Evolutionary conservation across 2,329 filamentous ascomycete genomes (phyloP), one percentile per base, ranked within the genome.

Genomic region (Cercospora sojina): DNA sequence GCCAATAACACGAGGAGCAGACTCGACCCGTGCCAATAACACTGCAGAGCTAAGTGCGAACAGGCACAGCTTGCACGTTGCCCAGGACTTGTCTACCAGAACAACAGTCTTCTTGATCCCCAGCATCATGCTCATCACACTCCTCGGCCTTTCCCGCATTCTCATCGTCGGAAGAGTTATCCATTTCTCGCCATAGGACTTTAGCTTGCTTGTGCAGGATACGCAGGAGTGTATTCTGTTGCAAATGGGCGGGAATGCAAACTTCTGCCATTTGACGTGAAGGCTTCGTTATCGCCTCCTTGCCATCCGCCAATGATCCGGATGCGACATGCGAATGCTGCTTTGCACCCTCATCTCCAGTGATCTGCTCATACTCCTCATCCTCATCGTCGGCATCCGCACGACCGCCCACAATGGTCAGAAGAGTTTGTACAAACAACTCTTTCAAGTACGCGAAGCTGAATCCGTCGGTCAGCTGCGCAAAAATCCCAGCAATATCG

Each of bases 391-490:
- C 70, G 13, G 62, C 49, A 7, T 72, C 70, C 8, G 64, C 69
- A n/a, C 69, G 56, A 20, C 72, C 71, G 27, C 71, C 70, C 13
- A 73, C 74, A 61, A 90, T 85, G 2, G 84, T 83, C 27, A 90
- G 78, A 57, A 90, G 74, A 1, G 86, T 83, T 1, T 87, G 86
- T 1, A 90, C 86, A 71, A 90, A 90, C 0, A 87, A 87, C 74
- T 90, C 88, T 72, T 90, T 87, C 77, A 90, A 83, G 72, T 90
- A 90, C 0, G 88, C 88, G 73, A 90, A 90, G 74, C 85, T 88
- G 75, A 90, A 90, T 10, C 83, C 82, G 43, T 85, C 79, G 0
- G 87, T 90, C 62, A 88, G 86, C 5, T 81, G 80, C 2, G 88
- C 86, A 67, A 90, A 83, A 32, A 84, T 81, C 8, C 64, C 67